Conservation (phyloP, 192 early-diverging fungal species). For the Umbelopsis ramanniana region DNA sequence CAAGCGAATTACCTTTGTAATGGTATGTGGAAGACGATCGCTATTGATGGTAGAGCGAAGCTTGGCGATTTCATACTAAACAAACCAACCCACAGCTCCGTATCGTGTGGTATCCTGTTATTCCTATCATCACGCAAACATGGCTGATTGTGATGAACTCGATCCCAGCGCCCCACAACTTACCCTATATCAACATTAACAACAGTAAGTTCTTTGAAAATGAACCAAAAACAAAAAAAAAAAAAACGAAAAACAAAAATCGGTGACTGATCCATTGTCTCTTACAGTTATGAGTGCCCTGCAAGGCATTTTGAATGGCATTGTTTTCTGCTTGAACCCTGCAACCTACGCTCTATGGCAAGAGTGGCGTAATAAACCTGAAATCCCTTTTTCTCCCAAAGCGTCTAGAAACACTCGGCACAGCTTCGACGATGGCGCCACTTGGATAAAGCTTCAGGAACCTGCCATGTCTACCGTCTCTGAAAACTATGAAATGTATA, state of each 20-base stretch:
- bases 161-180: slow-evolving; percentile 2
- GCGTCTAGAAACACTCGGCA: neutral
- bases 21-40: slow-evolving; percentile 3
- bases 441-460: slow-evolving; percentile 12
- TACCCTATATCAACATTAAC: slow-evolving; percentile 7
- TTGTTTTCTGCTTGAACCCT: slow-evolving; percentile 20
- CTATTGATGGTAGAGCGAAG: neutral
- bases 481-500: slow-evolving; percentile 16
- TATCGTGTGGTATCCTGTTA: slow-evolving; percentile 22
- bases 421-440: slow-evolving; percentile 1
- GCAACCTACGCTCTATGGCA: slow-evolving; percentile 9
- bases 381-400: slow-evolving; percentile 2
- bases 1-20: slow-evolving; percentile 20
- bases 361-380: slow-evolving; percentile 18
- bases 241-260: neutral
- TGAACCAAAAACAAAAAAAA: neutral
- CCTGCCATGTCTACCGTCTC: neutral
- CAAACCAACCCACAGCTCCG: neutral
- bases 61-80: neutral
- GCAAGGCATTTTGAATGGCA: slow-evolving; percentile 15
- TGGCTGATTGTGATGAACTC: slow-evolving; percentile 25
- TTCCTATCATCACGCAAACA: slow-evolving; percentile 23
- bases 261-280: neutral
- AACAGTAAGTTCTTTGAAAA: slow-evolving; percentile 9
- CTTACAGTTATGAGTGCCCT: slow-evolving; percentile 21